Percentiles rank a stretch among this genome's conserved stretches.
Evolutionary conservation across 2,329 filamentous ascomycete genomes (phyloP).

Genomic region (Monilinia fructigena): DNA sequence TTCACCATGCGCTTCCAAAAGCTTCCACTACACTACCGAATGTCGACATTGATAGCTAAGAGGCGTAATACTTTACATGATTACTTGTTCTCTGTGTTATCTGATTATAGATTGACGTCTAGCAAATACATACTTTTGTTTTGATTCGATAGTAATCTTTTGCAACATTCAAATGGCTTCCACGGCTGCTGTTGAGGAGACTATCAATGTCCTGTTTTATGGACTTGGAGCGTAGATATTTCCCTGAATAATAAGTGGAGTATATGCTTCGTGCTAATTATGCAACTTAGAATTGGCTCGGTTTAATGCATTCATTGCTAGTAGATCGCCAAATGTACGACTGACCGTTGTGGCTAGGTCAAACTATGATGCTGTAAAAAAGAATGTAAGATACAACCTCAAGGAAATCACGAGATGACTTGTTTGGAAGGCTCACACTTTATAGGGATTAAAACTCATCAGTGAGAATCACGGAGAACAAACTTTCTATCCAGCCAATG

Average conservation of each 20-base stretch:
- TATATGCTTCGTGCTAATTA: neutral
- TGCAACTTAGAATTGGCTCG: slow-evolving; percentile 49
- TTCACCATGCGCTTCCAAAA: no score
- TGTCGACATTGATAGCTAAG: no score
- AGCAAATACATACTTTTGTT: no score
- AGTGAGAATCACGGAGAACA: slow-evolving; percentile 58
- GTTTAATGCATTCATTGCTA: slow-evolving; percentile 58
- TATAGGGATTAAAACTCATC: slow-evolving; percentile 48
- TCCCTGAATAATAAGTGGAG: accelerated
- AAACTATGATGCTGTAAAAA: slow-evolving; percentile 56
- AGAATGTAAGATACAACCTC: slow-evolving; percentile 43
- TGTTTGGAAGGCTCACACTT: slow-evolving; percentile 24
- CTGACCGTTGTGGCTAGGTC: slow-evolving; percentile 61
- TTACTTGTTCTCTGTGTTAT: no score
- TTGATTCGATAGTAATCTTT: no score
- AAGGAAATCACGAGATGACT: slow-evolving; percentile 26
- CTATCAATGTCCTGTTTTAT: slow-evolving; percentile 14
- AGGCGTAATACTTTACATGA: no score
- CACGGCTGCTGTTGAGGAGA: no score
- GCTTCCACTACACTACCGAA: no score
- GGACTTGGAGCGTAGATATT: slow-evolving; percentile 16
- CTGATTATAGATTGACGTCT: no score
- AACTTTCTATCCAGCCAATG: slow-evolving; percentile 48
- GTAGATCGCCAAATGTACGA: slow-evolving; percentile 45
- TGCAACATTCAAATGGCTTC: no score